Evolutionary conservation across 1,284 basidiomycete species (phyloP).

Genomic region (Salmacisia buchloeana): DNA sequence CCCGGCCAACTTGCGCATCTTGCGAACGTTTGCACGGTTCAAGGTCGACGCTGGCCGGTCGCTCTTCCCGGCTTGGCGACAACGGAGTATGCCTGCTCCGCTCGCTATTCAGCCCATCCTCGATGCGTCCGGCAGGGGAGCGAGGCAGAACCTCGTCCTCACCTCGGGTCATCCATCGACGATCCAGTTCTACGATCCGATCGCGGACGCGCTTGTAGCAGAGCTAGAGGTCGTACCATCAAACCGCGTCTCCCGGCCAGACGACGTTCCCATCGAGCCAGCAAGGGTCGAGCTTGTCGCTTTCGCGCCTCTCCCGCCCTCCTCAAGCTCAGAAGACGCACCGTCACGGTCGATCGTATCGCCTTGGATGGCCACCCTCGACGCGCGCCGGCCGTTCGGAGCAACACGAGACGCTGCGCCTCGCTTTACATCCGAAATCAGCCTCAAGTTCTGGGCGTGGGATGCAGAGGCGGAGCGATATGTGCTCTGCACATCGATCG

Average conservation of each 20-base stretch:
- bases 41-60: slow-evolving; percentile 56
- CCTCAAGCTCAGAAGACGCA: too few species aligned
- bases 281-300: slow-evolving; percentile 68
- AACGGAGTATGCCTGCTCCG: slow-evolving; percentile 20
- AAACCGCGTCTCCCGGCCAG: slow-evolving; percentile 78
- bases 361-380: slow-evolving; percentile 91
- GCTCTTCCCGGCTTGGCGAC: slow-evolving; percentile 16
- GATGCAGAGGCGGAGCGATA: slow-evolving; percentile 52
- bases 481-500: slow-evolving; percentile 76
- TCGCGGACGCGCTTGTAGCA: slow-evolving; percentile 65
- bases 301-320: slow-evolving; percentile 56
- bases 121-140: slow-evolving; percentile 18
- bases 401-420: slow-evolving; percentile 59
- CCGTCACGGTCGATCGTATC: slow-evolving; percentile 37
- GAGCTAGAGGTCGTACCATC: slow-evolving; percentile 91
- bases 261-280: slow-evolving; percentile 72
- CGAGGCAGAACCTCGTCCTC: slow-evolving; percentile 59
- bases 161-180: slow-evolving; percentile 92
- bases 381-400: slow-evolving; percentile 56
- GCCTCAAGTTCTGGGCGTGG: slow-evolving; percentile 89
- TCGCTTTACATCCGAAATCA: slow-evolving; percentile 61
- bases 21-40: slow-evolving; percentile 70
- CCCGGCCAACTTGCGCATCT: slow-evolving; percentile 66
- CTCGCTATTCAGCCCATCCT: slow-evolving; percentile 39
- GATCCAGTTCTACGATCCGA: slow-evolving; percentile 79